phyloP scores from a whole-genome alignment of 768 basidiomycete genomes.

The Hirschioporus abietinus region DNA sequence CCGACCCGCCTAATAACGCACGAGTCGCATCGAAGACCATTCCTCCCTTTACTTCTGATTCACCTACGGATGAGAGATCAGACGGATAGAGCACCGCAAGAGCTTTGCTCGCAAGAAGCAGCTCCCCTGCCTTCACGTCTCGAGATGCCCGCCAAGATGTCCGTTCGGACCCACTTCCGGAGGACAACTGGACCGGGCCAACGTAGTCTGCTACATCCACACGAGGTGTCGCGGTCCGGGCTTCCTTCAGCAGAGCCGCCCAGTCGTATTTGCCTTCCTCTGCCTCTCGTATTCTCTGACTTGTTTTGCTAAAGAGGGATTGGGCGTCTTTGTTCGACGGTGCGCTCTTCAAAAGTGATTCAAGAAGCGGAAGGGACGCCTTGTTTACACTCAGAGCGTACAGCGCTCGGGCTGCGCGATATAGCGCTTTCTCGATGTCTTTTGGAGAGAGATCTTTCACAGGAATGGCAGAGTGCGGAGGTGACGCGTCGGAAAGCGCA shows the following conservation, averaged over 20 bases:
- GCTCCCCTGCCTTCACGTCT: constrained; percentile 20
- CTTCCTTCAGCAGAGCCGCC: constrained; percentile 15
- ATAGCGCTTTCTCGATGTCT: constrained; percentile 16
- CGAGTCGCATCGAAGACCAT: constrained; percentile 10
- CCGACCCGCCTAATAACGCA: constrained; percentile 6
- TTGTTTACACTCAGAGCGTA: constrained; percentile 20
- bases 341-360: background rate
- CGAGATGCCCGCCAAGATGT: constrained; percentile 19
- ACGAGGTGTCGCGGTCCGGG: constrained; percentile 7
- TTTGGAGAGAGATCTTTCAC: background rate
- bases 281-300: constrained; percentile 16
- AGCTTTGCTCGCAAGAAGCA: constrained; percentile 26
- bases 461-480: background rate
- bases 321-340: background rate
- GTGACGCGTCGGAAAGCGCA: constrained; percentile 8
- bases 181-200: constrained; percentile 16
- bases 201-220: constrained; percentile 23
- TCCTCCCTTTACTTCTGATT: background rate
- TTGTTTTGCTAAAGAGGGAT: background rate
- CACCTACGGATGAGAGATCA: constrained; percentile 8
- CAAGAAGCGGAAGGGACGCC: constrained; percentile 8
- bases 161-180: constrained; percentile 17
- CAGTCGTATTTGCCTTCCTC: constrained; percentile 23
- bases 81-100: constrained; percentile 16
- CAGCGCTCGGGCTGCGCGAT: constrained; percentile 19